A percentile compares a stretch with the other conserved stretches of the same genome.
Conservation (phyloP, 2,329 filamentous ascomycete genomes). For the Sphaerulina musiva region DNA sequence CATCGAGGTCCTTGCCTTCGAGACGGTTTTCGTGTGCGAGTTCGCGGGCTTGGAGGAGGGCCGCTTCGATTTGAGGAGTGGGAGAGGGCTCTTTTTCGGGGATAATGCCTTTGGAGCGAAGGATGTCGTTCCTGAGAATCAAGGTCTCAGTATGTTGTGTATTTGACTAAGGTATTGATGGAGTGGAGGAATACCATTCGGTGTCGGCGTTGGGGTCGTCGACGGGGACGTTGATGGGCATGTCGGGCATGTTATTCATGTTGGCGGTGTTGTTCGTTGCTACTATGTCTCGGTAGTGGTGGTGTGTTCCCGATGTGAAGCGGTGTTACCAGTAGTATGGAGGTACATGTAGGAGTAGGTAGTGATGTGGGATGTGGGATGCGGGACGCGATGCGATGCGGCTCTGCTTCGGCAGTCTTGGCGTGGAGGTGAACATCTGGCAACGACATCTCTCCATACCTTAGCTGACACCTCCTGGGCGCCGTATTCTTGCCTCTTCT, state of each 20-base stretch:
- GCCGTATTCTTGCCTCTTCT: background rate
- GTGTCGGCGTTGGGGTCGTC: constrained; percentile 96
- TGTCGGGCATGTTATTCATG: constrained; percentile 36
- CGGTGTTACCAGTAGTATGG: no score
- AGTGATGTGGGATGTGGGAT: no score
- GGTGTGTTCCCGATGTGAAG: background rate
- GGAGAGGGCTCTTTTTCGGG: constrained; percentile 96
- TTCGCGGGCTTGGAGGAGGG: constrained; percentile 72
- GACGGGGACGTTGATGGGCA: constrained; percentile 70
- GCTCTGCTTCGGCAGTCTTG: constrained; percentile 8
- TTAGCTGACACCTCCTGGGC: background rate
- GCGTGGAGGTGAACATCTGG: constrained; percentile 3
- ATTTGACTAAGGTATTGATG: constrained; percentile 6
- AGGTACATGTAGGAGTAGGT: no score
- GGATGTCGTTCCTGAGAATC: constrained; percentile 80
- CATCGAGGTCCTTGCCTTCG: constrained; percentile 89
- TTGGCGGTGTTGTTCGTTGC: constrained; percentile 9
- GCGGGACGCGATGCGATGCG: background rate
- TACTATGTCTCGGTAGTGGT: background rate
- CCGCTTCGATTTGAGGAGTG: constrained; percentile 93
- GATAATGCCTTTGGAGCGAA: constrained; percentile 92
- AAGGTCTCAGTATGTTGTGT: constrained; percentile 17
- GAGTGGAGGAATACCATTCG: constrained; percentile 64
- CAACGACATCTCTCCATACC: constrained; percentile 1
- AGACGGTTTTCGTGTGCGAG: constrained; percentile 87